Conservation (phyloP, 2,329 filamentous ascomycete genomes). For the Cladosporium velox region DNA sequence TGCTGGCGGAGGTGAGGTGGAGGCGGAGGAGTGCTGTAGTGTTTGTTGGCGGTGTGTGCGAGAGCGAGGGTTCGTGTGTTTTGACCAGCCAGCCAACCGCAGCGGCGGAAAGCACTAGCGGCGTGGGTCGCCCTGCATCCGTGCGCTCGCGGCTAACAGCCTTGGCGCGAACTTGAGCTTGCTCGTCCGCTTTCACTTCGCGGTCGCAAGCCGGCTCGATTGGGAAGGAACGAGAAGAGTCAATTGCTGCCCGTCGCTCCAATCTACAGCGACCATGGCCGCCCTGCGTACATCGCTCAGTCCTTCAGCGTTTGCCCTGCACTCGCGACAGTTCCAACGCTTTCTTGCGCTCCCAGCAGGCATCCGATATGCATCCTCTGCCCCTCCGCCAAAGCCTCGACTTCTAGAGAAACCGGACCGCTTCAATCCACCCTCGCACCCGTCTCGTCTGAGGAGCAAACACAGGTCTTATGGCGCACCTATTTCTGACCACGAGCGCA, state of each 20-base stretch:
- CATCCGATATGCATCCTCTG: constrained; percentile 36
- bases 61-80: constrained; percentile 20
- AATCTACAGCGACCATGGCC: constrained; percentile 22
- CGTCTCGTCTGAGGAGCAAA: constrained; percentile 63
- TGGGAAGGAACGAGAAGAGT: constrained; percentile 7
- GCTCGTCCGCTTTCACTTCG: constrained; percentile 9
- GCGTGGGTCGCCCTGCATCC: background rate
- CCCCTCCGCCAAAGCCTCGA: constrained; percentile 57
- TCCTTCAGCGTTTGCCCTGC: constrained; percentile 32
- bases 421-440: constrained; percentile 92
- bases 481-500: constrained; percentile 65
- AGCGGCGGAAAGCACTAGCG: constrained; percentile 9
- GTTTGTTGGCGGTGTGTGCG: constrained; percentile 22
- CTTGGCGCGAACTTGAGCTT: constrained; percentile 8
- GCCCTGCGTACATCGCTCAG: constrained; percentile 20
- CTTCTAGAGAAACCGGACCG: constrained; percentile 83
- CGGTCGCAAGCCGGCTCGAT: constrained; percentile 5
- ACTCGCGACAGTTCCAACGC: constrained; percentile 32
- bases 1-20: constrained; percentile 19
- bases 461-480: constrained; percentile 73
- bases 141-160: background rate
- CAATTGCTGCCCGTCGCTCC: background rate
- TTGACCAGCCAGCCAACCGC: constrained; percentile 19
- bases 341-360: constrained; percentile 23
- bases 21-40: constrained; percentile 8